Percentiles rank a stretch among this genome's conserved stretches.
Conservation (phyloP, 108 stramenopile genomes). For the Cylindrotheca fusiformis region DNA sequence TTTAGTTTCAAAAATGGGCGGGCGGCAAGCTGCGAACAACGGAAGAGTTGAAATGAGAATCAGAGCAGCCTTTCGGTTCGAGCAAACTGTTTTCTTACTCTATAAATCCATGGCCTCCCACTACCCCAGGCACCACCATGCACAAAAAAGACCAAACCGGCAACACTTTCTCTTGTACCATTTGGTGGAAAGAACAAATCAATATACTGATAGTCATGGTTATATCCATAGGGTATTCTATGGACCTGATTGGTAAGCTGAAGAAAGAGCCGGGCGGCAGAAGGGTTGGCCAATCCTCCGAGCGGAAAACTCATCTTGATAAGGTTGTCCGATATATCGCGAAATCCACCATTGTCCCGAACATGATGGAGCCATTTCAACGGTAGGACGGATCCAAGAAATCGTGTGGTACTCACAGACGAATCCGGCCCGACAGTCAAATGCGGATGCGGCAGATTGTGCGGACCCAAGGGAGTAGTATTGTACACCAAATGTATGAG, state of each 20-base stretch:
- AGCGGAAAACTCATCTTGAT: slow-evolving; percentile 39
- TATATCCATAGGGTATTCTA: slow-evolving; percentile 45
- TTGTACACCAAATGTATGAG: slow-evolving; percentile 12
- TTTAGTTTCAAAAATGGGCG: slow-evolving; percentile 48
- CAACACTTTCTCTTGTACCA: background rate
- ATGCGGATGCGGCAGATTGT: slow-evolving; percentile 48
- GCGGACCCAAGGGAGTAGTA: background rate
- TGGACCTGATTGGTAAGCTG: slow-evolving; percentile 19
- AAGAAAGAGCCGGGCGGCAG: slow-evolving; percentile 36
- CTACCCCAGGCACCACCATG: slow-evolving; percentile 88
- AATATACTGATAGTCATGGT: slow-evolving; percentile 55
- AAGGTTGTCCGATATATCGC: slow-evolving; percentile 41
- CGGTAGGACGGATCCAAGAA: slow-evolving; percentile 46
- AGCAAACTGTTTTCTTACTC: too few species aligned
- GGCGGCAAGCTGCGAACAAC: slow-evolving; percentile 55
- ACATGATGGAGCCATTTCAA: slow-evolving; percentile 48
- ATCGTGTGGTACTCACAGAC: slow-evolving; percentile 46
- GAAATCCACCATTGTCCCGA: slow-evolving; percentile 67
- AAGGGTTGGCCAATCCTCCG: slow-evolving; percentile 34
- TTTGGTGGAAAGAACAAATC: slow-evolving; percentile 55
- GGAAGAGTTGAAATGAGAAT: too few species aligned
- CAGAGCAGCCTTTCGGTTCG: too few species aligned
- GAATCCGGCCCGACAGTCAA: slow-evolving; percentile 37
- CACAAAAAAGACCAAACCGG: slow-evolving; percentile 38
- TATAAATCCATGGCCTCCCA: slow-evolving; percentile 80